phyloP scores from a whole-genome alignment of 75 land plant species.

The Adiantum capillusveneris region DNA sequence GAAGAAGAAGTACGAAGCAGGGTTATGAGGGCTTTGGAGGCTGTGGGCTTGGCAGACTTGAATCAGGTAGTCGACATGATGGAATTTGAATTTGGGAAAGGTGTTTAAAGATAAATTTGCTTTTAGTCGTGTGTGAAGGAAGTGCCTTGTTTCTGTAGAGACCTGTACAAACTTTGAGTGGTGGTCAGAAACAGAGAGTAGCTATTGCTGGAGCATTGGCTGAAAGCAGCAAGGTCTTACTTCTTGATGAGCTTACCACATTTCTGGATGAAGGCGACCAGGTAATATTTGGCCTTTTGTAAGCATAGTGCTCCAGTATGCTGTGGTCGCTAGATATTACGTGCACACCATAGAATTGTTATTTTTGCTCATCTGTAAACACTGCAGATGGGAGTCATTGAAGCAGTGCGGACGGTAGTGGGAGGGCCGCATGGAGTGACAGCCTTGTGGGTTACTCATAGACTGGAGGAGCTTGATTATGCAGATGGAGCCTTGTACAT shows the following conservation, averaged over 20 bases:
- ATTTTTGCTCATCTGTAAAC: too few relatives aligned
- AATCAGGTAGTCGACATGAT: conserved; percentile 49
- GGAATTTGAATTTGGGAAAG: too few relatives aligned
- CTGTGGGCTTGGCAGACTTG: conserved; percentile 80
- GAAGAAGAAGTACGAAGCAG: conserved; percentile 60
- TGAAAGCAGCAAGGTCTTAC: conserved; percentile 71
- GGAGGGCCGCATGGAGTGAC: conserved; percentile 52
- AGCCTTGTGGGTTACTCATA: conserved; percentile 97
- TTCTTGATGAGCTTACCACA: conserved; percentile 94
- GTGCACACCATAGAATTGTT: too few relatives aligned
- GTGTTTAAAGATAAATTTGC: too few relatives aligned
- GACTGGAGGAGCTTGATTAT: conserved; percentile 88
- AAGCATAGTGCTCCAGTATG: background rate
- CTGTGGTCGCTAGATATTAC: too few relatives aligned
- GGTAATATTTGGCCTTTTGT: conserved; percentile 25
- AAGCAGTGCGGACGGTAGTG: conserved; percentile 71
- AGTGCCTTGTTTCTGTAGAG: conserved; percentile 36
- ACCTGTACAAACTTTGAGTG: conserved; percentile 90
- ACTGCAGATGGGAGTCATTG: conserved; percentile 69
- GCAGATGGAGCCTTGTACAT: conserved; percentile 94
- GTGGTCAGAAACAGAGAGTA: conserved; percentile 96
- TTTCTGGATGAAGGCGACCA: conserved; percentile 89
- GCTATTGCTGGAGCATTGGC: conserved; percentile 98
- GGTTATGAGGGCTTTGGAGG: conserved; percentile 55
- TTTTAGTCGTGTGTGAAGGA: too few relatives aligned